Evolutionary conservation across 257 asterid species (phyloP).

Genomic region (Solanum arcanum): DNA sequence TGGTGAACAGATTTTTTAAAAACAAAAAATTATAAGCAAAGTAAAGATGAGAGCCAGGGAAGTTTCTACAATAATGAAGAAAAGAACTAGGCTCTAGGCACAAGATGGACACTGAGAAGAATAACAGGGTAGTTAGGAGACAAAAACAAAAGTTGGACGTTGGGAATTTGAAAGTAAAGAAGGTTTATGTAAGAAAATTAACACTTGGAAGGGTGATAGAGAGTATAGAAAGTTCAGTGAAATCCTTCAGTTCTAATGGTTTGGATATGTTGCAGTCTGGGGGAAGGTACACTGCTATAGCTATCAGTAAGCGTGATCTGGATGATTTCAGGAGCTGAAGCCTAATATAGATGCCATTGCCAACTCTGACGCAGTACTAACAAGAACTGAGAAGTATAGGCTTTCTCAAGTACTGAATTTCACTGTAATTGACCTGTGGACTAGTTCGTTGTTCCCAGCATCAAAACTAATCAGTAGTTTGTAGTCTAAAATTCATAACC

Average conservation of each 20-base stretch:
- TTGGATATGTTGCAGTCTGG: neutral
- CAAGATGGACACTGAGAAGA: neutral
- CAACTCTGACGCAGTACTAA: neutral
- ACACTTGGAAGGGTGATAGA: neutral
- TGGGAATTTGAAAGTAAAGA: neutral
- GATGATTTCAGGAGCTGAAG: neutral
- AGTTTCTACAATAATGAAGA: neutral
- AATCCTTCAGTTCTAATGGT: neutral
- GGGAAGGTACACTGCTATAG: neutral
- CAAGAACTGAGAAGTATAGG: neutral
- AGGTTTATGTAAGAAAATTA: neutral
- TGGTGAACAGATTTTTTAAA: neutral
- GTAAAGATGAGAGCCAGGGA: neutral
- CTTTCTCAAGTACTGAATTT: neutral
- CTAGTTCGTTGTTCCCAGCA: neutral
- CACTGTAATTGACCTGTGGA: neutral
- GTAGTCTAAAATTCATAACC: neutral
- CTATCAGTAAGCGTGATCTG: neutral
- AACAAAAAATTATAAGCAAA: too few species aligned
- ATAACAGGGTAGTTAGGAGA: neutral
- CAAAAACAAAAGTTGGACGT: neutral
- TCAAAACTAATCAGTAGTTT: neutral
- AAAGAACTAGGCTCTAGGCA: neutral
- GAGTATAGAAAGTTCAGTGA: neutral
- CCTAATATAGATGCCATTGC: neutral